phyloP scores from a whole-genome alignment of 495 filamentous ascomycete species.

The Cercophora newfieldiana region DNA sequence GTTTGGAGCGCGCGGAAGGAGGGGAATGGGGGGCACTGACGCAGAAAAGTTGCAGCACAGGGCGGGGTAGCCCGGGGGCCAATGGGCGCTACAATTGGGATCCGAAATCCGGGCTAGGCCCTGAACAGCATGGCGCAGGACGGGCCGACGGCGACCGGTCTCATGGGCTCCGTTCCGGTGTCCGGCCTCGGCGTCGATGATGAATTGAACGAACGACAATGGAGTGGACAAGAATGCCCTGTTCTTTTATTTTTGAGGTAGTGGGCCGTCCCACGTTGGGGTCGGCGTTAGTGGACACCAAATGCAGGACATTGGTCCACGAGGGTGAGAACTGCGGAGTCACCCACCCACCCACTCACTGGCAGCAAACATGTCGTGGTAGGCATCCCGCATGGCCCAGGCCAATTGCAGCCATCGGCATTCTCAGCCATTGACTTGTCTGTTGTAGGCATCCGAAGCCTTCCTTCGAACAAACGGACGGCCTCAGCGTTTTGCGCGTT shows the following conservation, averaged over 20 bases:
- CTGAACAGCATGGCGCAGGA: neutral
- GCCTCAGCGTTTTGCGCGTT: too few species aligned
- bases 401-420: neutral
- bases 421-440: neutral
- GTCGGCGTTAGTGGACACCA: neutral
- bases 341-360: neutral
- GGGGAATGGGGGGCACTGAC: neutral
- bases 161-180: neutral
- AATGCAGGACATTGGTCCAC: neutral
- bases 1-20: neutral
- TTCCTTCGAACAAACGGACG: too few species aligned
- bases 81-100: neutral
- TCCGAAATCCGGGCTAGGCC: neutral
- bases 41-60: neutral
- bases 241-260: neutral
- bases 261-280: neutral
- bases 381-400: neutral
- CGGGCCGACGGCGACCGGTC: neutral
- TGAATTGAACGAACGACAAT: too few species aligned
- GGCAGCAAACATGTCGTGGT: neutral
- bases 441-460: neutral
- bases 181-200: neutral
- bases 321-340: too few species aligned
- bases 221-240: neutral
- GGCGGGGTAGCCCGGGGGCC: neutral